Base-by-base conservation (phyloP, 1,284 basidiomycete species). In the Austroboletus sp. region DNA sequence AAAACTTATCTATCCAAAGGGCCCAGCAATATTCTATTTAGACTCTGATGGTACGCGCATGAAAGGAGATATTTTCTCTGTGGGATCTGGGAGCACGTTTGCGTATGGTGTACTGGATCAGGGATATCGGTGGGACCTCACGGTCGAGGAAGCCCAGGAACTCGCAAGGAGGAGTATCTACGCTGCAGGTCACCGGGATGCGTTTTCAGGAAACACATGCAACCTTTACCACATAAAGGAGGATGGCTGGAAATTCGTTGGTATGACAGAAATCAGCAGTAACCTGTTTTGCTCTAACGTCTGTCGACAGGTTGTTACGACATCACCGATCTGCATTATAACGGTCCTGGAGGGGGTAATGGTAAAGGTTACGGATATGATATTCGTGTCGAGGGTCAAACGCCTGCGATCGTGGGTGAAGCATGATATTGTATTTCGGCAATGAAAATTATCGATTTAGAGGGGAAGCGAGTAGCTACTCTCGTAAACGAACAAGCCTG, bases 51-150 rank as follows among this genome's bases (percentile, higher is more conserved):
- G 96, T 31, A 89, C 90, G 9, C 84, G 96, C 19, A 73, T 98
- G 45, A 97, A 95, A 66, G 95, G 96, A 37, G 87, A 99, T 67
- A 68, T 98, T 12, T 99, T 99, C 74, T 97, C 93, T 6, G 96
- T 99, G 32, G 96, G 96, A 29, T 98, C 95, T 4, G 96, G 96
- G 60, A 92, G 89, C 61, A 98, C 96, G 0, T 98, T 95, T 60
- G 96, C 96, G 5, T 98, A 98, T 61, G 95, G 95, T 78, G 93
- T 99, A 3, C 78, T 98, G 34, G 96, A 98, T 68, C 94, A 97
- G 68, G 92, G 86, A 2, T 98, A 98, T 70, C 80, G 73, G 49
- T 98, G 90, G 89, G 93, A 98, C 62, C 71, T 99, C 45, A 81
- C 85, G 11, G 91, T 93, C 53, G 93, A 85, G 52, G 96, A 98